Evolutionary conservation across 192 early-diverging fungal genomes (phyloP), one percentile per base, ranked within the genome.

Genomic region (Entomortierella beljakovae): DNA sequence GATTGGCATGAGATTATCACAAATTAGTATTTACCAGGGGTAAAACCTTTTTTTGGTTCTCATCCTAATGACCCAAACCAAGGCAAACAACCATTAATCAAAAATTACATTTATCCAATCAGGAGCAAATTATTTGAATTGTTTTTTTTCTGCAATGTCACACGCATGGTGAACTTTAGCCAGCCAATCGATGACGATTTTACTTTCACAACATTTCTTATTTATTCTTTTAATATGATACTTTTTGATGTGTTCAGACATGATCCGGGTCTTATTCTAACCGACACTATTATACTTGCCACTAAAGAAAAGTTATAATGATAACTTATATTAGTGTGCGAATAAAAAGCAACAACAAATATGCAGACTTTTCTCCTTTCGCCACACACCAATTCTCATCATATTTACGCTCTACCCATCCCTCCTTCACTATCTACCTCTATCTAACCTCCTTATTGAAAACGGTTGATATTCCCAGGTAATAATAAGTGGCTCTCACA

Each of bases 91-190:
- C 9, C 54, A 11, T 29, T 6, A 31, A 15, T 28, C 8, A 2
- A 15, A 8, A 2, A 28, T 28, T 7, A 40, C 1, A 9, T 16
- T 50, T 25, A n/a, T 20, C 63, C 63, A 65, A 65, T 65, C 51
- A 65, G 38, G 54, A 16, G 25, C 23, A 29, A 37, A 6, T 40
- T 25, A 35, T 42, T 54, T 37, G 22, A 34, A 2, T 52, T 40
- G 49, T 40, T 54, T 42, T 18, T 38, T 31, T 26, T 35, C 65
- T 58, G 56, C 65, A 58, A 46, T 22, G 65, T 68, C 65, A 68
- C 65, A 68, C 65, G 65, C 65, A 31, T 55, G 13, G 65, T 38
- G 20, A 2, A 46, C 15, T 4, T 18, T 18, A 20, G 28, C 29
- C n/a, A 2, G 33, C 28, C 33, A 25, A 49, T 38, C 40, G 35